Evolutionary conservation across 257 asterid genomes (phyloP).

Genomic region (Lantana camara): DNA sequence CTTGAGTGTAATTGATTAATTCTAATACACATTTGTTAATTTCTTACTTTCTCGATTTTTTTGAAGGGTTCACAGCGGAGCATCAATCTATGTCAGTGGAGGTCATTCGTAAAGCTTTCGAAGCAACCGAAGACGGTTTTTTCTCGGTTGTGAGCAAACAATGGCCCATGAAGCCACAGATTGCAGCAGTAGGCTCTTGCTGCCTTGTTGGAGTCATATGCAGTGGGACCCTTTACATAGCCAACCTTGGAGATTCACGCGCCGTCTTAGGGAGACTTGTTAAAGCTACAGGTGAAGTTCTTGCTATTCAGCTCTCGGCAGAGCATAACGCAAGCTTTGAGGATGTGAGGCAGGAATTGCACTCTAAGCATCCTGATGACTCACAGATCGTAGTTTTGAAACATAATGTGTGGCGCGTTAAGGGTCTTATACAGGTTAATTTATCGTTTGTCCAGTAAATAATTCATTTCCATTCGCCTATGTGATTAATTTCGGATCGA

Average conservation of each 20-base stretch:
- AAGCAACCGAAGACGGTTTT: conserved; percentile 77
- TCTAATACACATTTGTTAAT: neutral
- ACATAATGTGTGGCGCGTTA: conserved; percentile 82
- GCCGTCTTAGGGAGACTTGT: conserved; percentile 70
- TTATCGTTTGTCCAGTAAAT: neutral
- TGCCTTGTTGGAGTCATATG: conserved; percentile 70
- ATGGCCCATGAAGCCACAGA: conserved; percentile 63
- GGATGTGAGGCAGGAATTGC: conserved; percentile 65
- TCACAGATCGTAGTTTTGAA: conserved; percentile 69
- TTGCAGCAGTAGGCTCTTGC: conserved; percentile 81
- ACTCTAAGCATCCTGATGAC: conserved; percentile 64
- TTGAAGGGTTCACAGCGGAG: conserved; percentile 60
- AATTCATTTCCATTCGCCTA: no score
- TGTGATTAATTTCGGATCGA: no score
- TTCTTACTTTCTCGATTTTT: neutral
- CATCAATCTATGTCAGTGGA: conserved; percentile 61
- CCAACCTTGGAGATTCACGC: conserved; percentile 72
- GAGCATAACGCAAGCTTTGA: conserved; percentile 73
- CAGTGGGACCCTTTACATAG: conserved; percentile 57
- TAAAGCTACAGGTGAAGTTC: conserved; percentile 67
- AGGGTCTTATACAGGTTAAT: conserved; percentile 71
- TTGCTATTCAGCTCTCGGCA: conserved; percentile 60
- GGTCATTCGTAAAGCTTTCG: conserved; percentile 61
- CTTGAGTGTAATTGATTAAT: neutral
- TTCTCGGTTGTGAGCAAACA: conserved; percentile 51